These are phyloP conservation scores for Colletotrichum costaricense DNA, from an alignment of 2,329 filamentous ascomycete genomes.

Conservation along the genomic window DNA sequence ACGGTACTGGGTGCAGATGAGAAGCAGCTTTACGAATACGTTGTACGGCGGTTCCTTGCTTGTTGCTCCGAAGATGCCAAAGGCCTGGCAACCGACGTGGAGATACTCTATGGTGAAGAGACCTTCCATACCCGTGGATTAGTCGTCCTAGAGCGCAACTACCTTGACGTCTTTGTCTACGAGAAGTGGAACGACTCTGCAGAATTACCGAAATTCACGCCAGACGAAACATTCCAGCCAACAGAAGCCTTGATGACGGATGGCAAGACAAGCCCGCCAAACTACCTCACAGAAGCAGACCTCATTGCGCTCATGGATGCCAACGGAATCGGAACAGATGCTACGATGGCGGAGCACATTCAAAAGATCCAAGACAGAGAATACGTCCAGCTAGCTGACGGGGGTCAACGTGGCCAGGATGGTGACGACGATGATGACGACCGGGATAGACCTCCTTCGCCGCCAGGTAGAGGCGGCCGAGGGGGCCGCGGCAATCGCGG, in stretches of 20 bases:
- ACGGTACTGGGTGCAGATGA: slow-evolving; percentile 74
- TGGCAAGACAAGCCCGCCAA: slow-evolving; percentile 87
- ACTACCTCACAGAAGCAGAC: slow-evolving; percentile 93
- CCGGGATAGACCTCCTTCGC: slow-evolving; percentile 49
- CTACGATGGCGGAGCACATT: slow-evolving; percentile 99
- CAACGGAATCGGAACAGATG: slow-evolving; percentile 97
- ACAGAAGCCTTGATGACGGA: slow-evolving; percentile 90
- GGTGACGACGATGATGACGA: slow-evolving; percentile 54
- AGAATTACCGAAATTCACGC: slow-evolving; percentile 81
- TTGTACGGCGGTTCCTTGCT: slow-evolving; percentile 90
- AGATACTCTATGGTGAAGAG: slow-evolving; percentile 86
- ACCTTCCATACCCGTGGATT: slow-evolving; percentile 85
- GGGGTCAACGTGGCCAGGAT: slow-evolving; percentile 48
- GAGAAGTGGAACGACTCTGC: slow-evolving; percentile 95
- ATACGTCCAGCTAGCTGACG: slow-evolving; percentile 78
- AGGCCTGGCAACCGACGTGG: slow-evolving; percentile 86
- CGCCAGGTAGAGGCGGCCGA: slow-evolving; percentile 52
- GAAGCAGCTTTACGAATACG: slow-evolving; percentile 88
- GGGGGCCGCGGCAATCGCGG: slow-evolving; percentile 56
- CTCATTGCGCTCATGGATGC: slow-evolving; percentile 97
- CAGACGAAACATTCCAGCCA: slow-evolving; percentile 87
- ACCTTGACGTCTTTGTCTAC: slow-evolving; percentile 94
- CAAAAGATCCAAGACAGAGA: slow-evolving; percentile 91
- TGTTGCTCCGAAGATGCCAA: slow-evolving; percentile 96
- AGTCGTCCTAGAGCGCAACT: slow-evolving; percentile 88